Conservation (phyloP, 2,329 filamentous ascomycete genomes). For the Coleophoma crateriformis region DNA sequence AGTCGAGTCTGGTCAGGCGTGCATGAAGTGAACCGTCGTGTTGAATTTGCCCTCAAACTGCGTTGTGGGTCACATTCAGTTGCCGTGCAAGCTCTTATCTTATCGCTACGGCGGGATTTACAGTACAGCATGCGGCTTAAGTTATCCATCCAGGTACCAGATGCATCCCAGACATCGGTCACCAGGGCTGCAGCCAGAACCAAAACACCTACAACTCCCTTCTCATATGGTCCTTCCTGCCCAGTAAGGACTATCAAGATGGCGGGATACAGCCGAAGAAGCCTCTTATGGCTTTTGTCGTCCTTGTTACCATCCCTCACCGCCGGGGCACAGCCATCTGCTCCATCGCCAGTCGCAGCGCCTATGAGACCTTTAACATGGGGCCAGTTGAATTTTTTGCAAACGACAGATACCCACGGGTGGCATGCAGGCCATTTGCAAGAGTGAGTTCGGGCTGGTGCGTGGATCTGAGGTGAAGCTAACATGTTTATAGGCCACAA, state of each 20-base stretch:
- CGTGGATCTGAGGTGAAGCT: slow-evolving; percentile 1
- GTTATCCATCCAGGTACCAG: slow-evolving; percentile 1
- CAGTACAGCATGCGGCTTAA: too few relatives aligned
- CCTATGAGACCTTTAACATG: slow-evolving; percentile 81
- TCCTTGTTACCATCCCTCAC: slow-evolving; percentile 13
- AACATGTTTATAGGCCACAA: slow-evolving; percentile 53
- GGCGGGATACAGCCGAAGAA: too few relatives aligned
- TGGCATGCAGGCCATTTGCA: slow-evolving; percentile 92
- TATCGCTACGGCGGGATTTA: too few relatives aligned
- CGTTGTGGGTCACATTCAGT: too few relatives aligned
- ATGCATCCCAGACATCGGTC: neutral
- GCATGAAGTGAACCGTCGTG: too few relatives aligned
- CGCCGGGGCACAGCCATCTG: slow-evolving; percentile 66
- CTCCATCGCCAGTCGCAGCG: slow-evolving; percentile 70
- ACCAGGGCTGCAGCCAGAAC: too few relatives aligned
- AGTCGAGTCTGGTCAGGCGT: too few relatives aligned
- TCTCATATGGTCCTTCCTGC: neutral
- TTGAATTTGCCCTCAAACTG: too few relatives aligned
- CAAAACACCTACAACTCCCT: too few relatives aligned
- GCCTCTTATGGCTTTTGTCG: too few relatives aligned
- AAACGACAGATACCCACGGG: slow-evolving; percentile 93
- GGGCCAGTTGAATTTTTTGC: slow-evolving; percentile 96
- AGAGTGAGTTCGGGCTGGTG: slow-evolving; percentile 51
- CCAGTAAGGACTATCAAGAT: slow-evolving; percentile 6
- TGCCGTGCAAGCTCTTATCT: too few relatives aligned